Evolutionary conservation across 805 yeast genomes (phyloP).

Genomic region (Starmerella potacharoeniae): DNA sequence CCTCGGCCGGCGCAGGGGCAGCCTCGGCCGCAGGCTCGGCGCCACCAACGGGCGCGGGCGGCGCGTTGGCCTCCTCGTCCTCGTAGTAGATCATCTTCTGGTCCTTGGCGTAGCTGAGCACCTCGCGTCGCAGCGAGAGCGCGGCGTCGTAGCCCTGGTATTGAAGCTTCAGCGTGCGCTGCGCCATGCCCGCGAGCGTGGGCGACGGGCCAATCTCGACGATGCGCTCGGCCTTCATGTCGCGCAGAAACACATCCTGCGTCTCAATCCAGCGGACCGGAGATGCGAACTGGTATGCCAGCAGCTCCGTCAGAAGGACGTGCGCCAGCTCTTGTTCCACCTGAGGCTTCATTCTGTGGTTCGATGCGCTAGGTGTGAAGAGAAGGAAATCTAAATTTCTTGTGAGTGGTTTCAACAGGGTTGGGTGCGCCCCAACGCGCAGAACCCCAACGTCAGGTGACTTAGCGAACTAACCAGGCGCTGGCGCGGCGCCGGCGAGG

Average conservation of each 20-base stretch:
- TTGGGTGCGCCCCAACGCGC: slow-evolving; percentile 8
- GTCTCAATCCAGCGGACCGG: slow-evolving; percentile 99
- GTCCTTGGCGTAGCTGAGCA: slow-evolving; percentile 89
- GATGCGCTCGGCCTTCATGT: slow-evolving; percentile 89
- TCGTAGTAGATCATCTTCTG: slow-evolving; percentile 94
- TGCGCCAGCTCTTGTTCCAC: slow-evolving; percentile 96
- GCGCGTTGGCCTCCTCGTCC: slow-evolving; percentile 29
- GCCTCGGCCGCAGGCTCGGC: slow-evolving; percentile 25
- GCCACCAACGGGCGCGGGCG: slow-evolving; percentile 23
- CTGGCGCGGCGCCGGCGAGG: too few relatives aligned
- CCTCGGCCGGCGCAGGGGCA: slow-evolving; percentile 36
- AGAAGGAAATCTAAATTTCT: slow-evolving; percentile 1
- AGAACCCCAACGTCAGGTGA: slow-evolving; percentile 5
- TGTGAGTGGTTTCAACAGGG: slow-evolving; percentile 5
- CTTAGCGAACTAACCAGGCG: not conserved
- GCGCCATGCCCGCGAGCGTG: slow-evolving; percentile 97
- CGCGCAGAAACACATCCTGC: slow-evolving; percentile 91
- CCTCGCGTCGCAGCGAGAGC: slow-evolving; percentile 80
- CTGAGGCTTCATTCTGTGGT: slow-evolving; percentile 67
- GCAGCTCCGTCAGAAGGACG: slow-evolving; percentile 80
- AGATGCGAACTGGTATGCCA: slow-evolving; percentile 97
- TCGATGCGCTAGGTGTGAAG: slow-evolving; percentile 2
- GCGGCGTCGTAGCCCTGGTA: slow-evolving; percentile 98
- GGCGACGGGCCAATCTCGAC: slow-evolving; percentile 99
- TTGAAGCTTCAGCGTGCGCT: slow-evolving; percentile 86